A percentile compares a stretch with the other conserved stretches of the same genome.
These are phyloP conservation scores for Prunus mume DNA, from an alignment of 306 rosid genomes.

Conservation along the genomic window DNA sequence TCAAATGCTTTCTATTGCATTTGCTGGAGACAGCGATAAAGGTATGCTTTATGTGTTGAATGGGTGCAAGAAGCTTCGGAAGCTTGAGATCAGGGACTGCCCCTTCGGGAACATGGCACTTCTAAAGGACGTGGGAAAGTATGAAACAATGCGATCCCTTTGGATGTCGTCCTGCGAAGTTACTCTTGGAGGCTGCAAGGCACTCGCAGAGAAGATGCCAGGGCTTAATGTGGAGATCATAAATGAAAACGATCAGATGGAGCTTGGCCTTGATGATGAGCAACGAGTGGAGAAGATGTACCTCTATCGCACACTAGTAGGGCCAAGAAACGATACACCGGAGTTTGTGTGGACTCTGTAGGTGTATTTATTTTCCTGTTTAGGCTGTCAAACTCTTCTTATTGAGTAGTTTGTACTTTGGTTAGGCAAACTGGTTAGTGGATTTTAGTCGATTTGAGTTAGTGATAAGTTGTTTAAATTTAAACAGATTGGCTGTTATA, in stretches of 20 bases:
- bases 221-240: constrained; percentile 85
- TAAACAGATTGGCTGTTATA: constrained; percentile 17
- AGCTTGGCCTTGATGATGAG: constrained; percentile 37
- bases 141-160: constrained; percentile 99
- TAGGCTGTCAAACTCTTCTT: constrained; percentile 14
- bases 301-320: constrained; percentile 74
- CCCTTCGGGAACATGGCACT: constrained; percentile 82
- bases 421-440: constrained; percentile 45
- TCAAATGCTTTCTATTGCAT: constrained; percentile 85
- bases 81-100: constrained; percentile 89
- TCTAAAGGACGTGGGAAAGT: constrained; percentile 88
- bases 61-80: constrained; percentile 92
- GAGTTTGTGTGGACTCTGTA: constrained; percentile 83
- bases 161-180: constrained; percentile 97
- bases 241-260: constrained; percentile 52
- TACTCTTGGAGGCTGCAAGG: constrained; percentile 78
- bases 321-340: constrained; percentile 80
- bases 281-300: constrained; percentile 82
- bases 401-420: constrained; percentile 46
- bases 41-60: constrained; percentile 87
- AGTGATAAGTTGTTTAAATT: constrained; percentile 25
- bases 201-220: constrained; percentile 73
- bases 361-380: constrained; percentile 28
- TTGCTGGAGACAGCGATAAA: constrained; percentile 84
- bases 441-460: constrained; percentile 34